Base-by-base conservation (phyloP, 768 basidiomycete species). In the Sarcodon sp. region DNA sequence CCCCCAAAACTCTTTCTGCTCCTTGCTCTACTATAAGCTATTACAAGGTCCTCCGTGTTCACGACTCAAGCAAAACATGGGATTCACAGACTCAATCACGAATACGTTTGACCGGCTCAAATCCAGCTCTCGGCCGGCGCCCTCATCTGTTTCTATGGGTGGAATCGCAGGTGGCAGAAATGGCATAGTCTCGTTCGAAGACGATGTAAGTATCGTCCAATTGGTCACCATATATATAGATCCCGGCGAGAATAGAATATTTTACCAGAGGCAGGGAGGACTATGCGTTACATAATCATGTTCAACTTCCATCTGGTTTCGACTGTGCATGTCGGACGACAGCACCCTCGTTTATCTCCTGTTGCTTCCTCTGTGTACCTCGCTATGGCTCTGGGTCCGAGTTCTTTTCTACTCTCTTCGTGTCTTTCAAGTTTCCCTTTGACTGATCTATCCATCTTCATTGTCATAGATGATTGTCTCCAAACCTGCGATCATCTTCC, bases 401-500 rank as follows among this genome's bases (percentile, higher is more conserved):
- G 46, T 49, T 41, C 39, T 27, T 48, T 50, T 53, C 43, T 48
- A 45, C 47, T 43, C 41, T 38, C 45, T 45, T 37, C 53, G 0
- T 55, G 33, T 45, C 8, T 44, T 35, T 31, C 32, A 38, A 4
- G 54, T 57, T 50, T 61, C 60, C 45, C 53, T 44, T 56, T 51
- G 41, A 41, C 39, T 41, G 39, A 41, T 13, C 4, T 2, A 16
- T 11, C 39, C 7, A 41, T 41, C 43, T 50, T 50, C 35, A 44
- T 35, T 54, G 13, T 33, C 55, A 15, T 55, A 90, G 88, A 87
- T 89, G 85, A 89, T 90, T 55, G 78, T 90, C 43, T 82, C 86
- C 18, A 89, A 88, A 68, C 81, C 85, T 6, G 71, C 80, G 51
- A 85, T 90, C 59, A 71, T 88, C 48, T 80, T 81, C 59, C 79